Percentiles rank a stretch among this genome's conserved stretches.
These are phyloP conservation scores for Globisporangium heterothallicum DNA, from an alignment of 352 stramenopile genomes.

Conservation along the genomic window DNA sequence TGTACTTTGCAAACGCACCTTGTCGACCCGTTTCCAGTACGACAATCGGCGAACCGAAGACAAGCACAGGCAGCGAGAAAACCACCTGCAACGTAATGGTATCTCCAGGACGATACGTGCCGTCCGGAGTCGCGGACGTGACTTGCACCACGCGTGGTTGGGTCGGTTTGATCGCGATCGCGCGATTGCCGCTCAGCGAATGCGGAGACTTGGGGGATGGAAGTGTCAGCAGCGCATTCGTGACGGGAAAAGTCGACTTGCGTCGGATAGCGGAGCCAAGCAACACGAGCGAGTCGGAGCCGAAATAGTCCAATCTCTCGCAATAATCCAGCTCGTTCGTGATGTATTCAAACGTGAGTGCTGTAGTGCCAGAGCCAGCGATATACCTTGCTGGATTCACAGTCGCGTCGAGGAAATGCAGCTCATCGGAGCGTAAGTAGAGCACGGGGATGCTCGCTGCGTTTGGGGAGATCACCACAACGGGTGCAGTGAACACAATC, in stretches of 20 bases:
- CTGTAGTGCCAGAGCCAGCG: slow-evolving; percentile 37
- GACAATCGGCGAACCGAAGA: slow-evolving; percentile 43
- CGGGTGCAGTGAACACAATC: slow-evolving; percentile 43
- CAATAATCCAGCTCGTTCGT: slow-evolving; percentile 48
- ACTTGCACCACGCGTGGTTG: slow-evolving; percentile 33
- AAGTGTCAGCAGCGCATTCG: slow-evolving; percentile 35
- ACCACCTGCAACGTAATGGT: slow-evolving; percentile 39
- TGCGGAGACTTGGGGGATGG: slow-evolving; percentile 29
- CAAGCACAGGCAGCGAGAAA: slow-evolving; percentile 62
- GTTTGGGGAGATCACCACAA: slow-evolving; percentile 26
- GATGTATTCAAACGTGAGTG: slow-evolving; percentile 55
- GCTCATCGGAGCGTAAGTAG: slow-evolving; percentile 41
- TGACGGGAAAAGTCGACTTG: slow-evolving; percentile 41
- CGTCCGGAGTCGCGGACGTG: slow-evolving; percentile 28
- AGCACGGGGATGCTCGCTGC: slow-evolving; percentile 20
- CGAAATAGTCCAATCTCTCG: slow-evolving; percentile 58
- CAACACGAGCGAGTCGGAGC: slow-evolving; percentile 32
- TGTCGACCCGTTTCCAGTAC: slow-evolving; percentile 23
- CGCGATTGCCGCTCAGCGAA: slow-evolving; percentile 39
- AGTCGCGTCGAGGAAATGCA: slow-evolving; percentile 34
- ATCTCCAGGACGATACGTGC: slow-evolving; percentile 56
- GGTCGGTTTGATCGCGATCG: slow-evolving; percentile 54
- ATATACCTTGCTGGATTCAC: slow-evolving; percentile 44
- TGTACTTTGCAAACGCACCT: slow-evolving; percentile 20
- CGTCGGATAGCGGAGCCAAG: slow-evolving; percentile 33